Evolutionary conservation across 495 filamentous ascomycete species (phyloP), one percentile per base, ranked within the genome.

Genomic region (Lindgomyces ingoldianus): DNA sequence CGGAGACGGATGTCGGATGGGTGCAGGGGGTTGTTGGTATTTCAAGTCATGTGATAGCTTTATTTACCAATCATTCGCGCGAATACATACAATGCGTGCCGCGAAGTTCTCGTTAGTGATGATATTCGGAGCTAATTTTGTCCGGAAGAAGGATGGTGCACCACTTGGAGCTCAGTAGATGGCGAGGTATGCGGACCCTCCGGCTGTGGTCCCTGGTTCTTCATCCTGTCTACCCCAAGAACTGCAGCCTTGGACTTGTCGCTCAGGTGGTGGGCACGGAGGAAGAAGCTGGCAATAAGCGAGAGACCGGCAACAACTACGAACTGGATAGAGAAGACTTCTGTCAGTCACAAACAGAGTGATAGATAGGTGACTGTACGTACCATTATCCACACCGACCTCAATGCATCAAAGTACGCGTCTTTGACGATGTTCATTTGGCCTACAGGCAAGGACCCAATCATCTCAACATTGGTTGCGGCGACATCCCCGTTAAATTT

Each of bases 331-430:
- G 22, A 33, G 9, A 52, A 8, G 26, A 24, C 22, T 52, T 52
- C 11, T 6, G 24, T 52, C 49, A 52, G 12, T 52, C 11, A 52
- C 22, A 24, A 52, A 14, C 6, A 24, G 49, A 52, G 12, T n/a
- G 6, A 6, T 52, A 22, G 49, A 26, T 22, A 22, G 18, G 49
- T 49, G 22, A 52, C 11, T n/a, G 26, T 26, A 52, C 49, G 8
- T 52, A 52, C 49, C 49, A 52, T 52, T 14, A 52, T 52, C 49
- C 49, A 52, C 49, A 52, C 49, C 22, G 49, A 52, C 22, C 68
- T 73, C 47, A 86, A 72, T 10, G 70, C 68, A 42, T 72, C 62
- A 27, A 75, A 76, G 61, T 85, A 86, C 4, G 75, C 75, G 42
- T 71, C 67, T 53, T 76, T 68, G 24, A 83, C 61, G 22, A 22